Base-by-base conservation (phyloP, 805 yeast species). In the Candida methanosorbosa region DNA sequence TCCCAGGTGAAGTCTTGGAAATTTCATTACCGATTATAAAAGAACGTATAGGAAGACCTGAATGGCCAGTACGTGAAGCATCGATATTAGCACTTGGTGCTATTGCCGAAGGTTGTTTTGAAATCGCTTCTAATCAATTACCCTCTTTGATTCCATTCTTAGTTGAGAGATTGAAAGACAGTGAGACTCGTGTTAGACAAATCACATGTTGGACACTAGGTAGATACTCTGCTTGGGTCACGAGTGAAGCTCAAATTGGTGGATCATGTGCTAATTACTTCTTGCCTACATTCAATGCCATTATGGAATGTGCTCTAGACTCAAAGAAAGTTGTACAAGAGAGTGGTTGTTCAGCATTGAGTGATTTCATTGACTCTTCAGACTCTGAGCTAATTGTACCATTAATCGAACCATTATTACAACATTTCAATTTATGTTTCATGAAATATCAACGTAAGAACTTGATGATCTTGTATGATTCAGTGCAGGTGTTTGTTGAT, bases 131-230 rank as follows among this genome's bases (percentile, higher is more conserved):
- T 16, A 75, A 74, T 27, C 82, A 82, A 46, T 63, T 92, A 27
- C 94, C 96, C 3, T 72, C 77, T 20, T 62, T 92, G 31, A 77
- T 90, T 23, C 95, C 95, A 25, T 87, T 79, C 52, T 65, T 92
- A 40, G 87, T 87, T 19, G 85, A 86, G 38, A 68, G 94, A 48
- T 61, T 88, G 39, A 66, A 66, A 35, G 97, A 88, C 54, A 48
- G 57, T 4, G 81, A 87, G 57, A 79, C 95, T 8, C 72, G 94
- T 16, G 94, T 92, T 4, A 71, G 97, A 44, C 94, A 86, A 56
- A 92, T 92, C 34, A 65, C 95, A 0, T 90, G 97, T 63, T 92
- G 98, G 98, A 84, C 97, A 0, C 61, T 92, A 30, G 81, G 95
- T 29, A 69, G 97, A 37, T 92, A 81, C 54, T 72, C 92, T 0